phyloP scores from a whole-genome alignment of 2,329 filamentous ascomycete species.

The Fusarium metavorans region DNA sequence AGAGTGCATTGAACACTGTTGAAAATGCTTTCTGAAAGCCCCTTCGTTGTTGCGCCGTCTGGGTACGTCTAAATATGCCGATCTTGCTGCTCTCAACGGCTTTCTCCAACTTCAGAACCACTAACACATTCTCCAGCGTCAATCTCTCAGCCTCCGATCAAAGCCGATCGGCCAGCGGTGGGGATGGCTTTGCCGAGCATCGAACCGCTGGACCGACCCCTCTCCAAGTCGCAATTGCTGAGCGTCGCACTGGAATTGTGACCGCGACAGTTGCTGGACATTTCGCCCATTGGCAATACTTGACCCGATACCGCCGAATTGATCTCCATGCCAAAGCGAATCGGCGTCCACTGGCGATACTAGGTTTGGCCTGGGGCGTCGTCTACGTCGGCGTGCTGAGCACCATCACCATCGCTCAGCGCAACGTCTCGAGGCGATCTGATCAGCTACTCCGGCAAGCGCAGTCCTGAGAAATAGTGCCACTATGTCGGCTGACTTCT shows the following conservation, averaged over 20 bases:
- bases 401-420: constrained; percentile 39
- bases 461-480: constrained; percentile 11
- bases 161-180: constrained; percentile 39
- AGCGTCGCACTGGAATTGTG: constrained; percentile 40
- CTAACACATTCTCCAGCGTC: constrained; percentile 38
- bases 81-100: constrained; percentile 3
- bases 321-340: constrained; percentile 30
- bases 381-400: constrained; percentile 42
- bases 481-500: constrained; percentile 90
- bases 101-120: constrained; percentile 14
- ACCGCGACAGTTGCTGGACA: constrained; percentile 41
- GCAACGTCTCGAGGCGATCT: constrained; percentile 25
- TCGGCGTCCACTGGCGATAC: constrained; percentile 34
- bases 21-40: constrained; percentile 24
- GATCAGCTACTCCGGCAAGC: constrained; percentile 17
- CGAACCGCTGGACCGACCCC: constrained; percentile 44
- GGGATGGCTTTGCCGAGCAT: constrained; percentile 42
- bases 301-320: constrained; percentile 35
- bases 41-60: constrained; percentile 16
- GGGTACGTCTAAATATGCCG: constrained; percentile 24
- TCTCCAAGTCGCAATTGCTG: constrained; percentile 40
- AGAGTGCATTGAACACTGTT: background rate
- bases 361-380: constrained; percentile 40
- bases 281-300: constrained; percentile 44
- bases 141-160: constrained; percentile 37